Percentiles rank a stretch among this genome's conserved stretches.
These are phyloP conservation scores for Sporothrix sp. DNA, from an alignment of 2,329 filamentous ascomycete genomes.

Conservation along the genomic window DNA sequence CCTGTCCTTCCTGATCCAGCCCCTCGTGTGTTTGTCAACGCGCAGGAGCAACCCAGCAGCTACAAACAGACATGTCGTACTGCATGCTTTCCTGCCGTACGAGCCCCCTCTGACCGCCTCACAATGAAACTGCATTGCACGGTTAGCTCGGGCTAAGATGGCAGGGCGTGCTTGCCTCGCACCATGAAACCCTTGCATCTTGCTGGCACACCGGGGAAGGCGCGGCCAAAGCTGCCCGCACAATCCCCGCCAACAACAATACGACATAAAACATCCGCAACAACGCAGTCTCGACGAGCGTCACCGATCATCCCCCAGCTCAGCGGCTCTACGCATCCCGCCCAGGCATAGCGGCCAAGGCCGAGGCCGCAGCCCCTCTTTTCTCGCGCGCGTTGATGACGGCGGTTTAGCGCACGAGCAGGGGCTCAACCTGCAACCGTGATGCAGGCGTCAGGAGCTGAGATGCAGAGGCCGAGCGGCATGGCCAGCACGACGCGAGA, in stretches of 20 bases:
- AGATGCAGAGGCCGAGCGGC: too few species aligned
- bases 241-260: background rate
- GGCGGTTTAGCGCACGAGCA: too few species aligned
- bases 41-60: too few species aligned
- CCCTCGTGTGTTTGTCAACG: too few species aligned
- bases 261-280: background rate
- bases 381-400: too few species aligned
- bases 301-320: too few species aligned
- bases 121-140: conserved; percentile 15
- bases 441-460: too few species aligned
- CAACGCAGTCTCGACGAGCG: too few species aligned
- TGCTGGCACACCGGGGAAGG: conserved; percentile 4
- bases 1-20: background rate
- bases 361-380: conserved; percentile 1
- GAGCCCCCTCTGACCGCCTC: background rate
- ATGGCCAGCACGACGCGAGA: too few species aligned
- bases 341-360: conserved; percentile 5
- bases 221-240: conserved; percentile 3
- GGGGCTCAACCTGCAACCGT: too few species aligned
- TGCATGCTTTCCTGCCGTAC: too few species aligned
- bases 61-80: too few species aligned
- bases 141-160: conserved; percentile 14
- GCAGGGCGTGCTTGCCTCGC: conserved; percentile 14
- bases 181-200: conserved; percentile 8
- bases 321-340: background rate